Base-by-base conservation (phyloP, 805 yeast species). In the Ogataea allantospora region DNA sequence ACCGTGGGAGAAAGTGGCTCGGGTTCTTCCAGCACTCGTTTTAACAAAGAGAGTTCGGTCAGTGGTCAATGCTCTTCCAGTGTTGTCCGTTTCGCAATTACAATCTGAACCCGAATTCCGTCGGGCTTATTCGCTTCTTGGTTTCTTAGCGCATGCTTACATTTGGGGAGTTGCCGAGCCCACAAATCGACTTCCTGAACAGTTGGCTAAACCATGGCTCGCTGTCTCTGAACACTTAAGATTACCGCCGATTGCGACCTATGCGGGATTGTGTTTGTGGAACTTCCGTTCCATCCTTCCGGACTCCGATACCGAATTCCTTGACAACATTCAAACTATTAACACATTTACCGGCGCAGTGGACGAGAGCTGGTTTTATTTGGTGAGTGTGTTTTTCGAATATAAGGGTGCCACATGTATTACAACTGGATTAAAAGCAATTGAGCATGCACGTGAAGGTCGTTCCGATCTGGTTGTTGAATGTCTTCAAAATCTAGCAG, bases 341-440 rank as follows among this genome's bases (percentile, higher is more conserved):
- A 78, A 77, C 57, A 88, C 96, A 1, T 91, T 80, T 58, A 88
- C 97, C 0, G 97, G 97, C 1, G 77, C 88, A 4, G 76, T 81
- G 27, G 97, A 89, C 62, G 98, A 89, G 62, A 76, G 84, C 48
- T 89, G 98, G 98, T 89, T 89, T 59, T 89, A 87, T 60, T 67
- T 88, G 42, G 91, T 89, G 7, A 81, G 93, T 53, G 91, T 88
- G 1, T 86, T 78, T 47, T 86, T 91, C 54, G 98, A 89, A 62
- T 73, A 77, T 50, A 77, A 73, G 43, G 96, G 96, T 27, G 91
- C 93, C 0, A 70, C 74, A 9, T 77, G 87, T 40, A 65, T 89
- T 27, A 68, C 70, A 2, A 63, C 73, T 16, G 96, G 96, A 1
- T 57, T 86, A 38, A 76, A 77, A 20, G 86, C 91, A 1, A 70